Evolutionary conservation across 228 moss, liverwort and hornwort genomes (phyloP), one percentile per base, ranked within the genome.

Genomic region (Sphagnum fallax): DNA sequence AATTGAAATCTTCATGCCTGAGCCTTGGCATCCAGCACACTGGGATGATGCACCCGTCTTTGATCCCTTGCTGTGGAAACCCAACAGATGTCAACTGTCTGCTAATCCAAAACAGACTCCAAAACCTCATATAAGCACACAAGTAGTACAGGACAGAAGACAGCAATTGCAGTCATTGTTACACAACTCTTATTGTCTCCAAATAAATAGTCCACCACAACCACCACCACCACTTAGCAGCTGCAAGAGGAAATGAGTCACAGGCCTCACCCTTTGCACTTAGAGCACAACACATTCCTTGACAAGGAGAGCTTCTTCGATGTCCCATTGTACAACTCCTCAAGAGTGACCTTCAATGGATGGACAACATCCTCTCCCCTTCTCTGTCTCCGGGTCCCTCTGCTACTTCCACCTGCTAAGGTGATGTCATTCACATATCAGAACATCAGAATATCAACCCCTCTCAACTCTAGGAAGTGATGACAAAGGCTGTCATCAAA

Each of bases 1-100:
- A 52, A 85, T 85, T 8, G 84, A 85, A 49, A 82, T 71, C 73
- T 82, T 85, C 81, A 79, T 85, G 18, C 81, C 84, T 2, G 78
- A 76, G 49, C 78, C 79, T 51, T 85, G 84, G 49, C 84, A 85
- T 8, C 47, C 66, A 8, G 78, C 79, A 76, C 84, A 85, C 14
- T 67, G 65, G 71, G 73, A 76, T 0, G 78, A 85, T 18, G 84
- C 81, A 55, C 78, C 81, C 0, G 78, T 76, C 57, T 82, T 82
- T 15, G 82, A 85, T 4, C 85, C 85, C 32, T 85, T 81, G 76
- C 83, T 82, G 73, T 52, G 60, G 32, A 32, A 32, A 32, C 32
- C 32, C 32, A 32, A 32, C 32, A 32, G 32, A 32, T 32, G 32
- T 32, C 32, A 32, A 32, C 32, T 32, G 32, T 32, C 32, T 32